A percentile compares a stretch with the other conserved stretches of the same genome.
These are phyloP conservation scores for Aspergillus leporis DNA, from an alignment of 495 filamentous ascomycete genomes.

Conservation along the genomic window DNA sequence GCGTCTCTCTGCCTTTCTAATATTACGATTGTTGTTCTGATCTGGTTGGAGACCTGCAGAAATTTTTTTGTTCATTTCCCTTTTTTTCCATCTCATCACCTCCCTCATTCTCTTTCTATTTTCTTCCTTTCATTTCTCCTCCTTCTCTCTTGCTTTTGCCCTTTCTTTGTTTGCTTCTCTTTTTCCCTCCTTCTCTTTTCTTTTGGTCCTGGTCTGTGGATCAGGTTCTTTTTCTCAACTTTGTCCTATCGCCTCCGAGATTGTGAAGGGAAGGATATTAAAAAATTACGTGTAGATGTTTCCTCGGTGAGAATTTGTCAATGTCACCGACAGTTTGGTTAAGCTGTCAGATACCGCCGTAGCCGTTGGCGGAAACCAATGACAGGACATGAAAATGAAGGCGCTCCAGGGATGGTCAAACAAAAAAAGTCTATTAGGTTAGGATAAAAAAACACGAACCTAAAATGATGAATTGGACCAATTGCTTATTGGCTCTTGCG, in stretches of 20 bases:
- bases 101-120: constrained; percentile 4
- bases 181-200: not conserved
- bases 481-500: constrained; percentile 7
- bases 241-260: constrained; percentile 7
- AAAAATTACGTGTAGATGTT: constrained; percentile 7
- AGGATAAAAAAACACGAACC: constrained; percentile 7
- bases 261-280: constrained; percentile 5
- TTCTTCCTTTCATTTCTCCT: constrained; percentile 2
- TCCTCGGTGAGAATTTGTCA: not conserved
- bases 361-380: constrained; percentile 8
- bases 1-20: not conserved
- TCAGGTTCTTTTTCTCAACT: constrained; percentile 3
- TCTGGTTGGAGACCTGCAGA: not conserved
- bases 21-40: constrained; percentile 7
- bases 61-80: not conserved
- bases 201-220: not conserved
- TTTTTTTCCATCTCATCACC: constrained; percentile 5
- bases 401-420: not conserved
- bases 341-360: constrained; percentile 12
- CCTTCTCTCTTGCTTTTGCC: not conserved
- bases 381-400: not conserved
- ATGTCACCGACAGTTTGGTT: constrained; percentile 10
- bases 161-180: constrained; percentile 1
- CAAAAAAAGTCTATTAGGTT: constrained; percentile 4
- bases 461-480: not conserved